phyloP scores from a whole-genome alignment of 768 basidiomycete genomes.

The Agrocybe chaxingu region DNA sequence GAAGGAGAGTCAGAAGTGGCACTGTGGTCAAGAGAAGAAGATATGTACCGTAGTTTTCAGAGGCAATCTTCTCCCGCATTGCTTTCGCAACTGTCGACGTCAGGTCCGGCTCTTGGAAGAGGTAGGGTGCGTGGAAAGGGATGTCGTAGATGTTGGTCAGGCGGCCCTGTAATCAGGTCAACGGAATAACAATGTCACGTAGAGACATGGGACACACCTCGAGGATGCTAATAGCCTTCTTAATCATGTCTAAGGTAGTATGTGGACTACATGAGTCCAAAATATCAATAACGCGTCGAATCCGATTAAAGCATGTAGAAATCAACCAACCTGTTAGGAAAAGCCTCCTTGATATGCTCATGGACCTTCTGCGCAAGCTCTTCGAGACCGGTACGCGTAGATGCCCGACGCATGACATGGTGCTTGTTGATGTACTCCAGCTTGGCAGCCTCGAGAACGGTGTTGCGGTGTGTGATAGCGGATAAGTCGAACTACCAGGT shows the following conservation, averaged over 20 bases:
- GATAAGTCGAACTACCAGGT: conserved; percentile 66
- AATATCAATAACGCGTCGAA: not conserved
- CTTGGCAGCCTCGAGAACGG: conserved; percentile 76
- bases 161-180: conserved; percentile 49
- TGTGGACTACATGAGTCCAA: conserved; percentile 32
- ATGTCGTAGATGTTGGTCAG: conserved; percentile 71
- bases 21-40: not conserved
- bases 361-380: conserved; percentile 54
- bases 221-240: conserved; percentile 57
- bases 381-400: conserved; percentile 47
- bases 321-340: conserved; percentile 50
- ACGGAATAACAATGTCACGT: not conserved
- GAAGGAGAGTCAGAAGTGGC: conserved; percentile 5
- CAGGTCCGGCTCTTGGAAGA: conserved; percentile 73
- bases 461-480: conserved; percentile 76
- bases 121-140: conserved; percentile 63
- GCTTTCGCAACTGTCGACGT: conserved; percentile 47
- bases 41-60: conserved; percentile 42
- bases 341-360: conserved; percentile 48
- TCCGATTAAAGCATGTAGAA: not conserved
- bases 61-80: conserved; percentile 44
- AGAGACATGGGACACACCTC: conserved; percentile 37
- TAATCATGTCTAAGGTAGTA: conserved; percentile 56
- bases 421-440: conserved; percentile 88
- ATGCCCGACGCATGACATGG: conserved; percentile 61